These are phyloP conservation scores for Populus tomentosa DNA, from an alignment of 441 rosid genomes.

Conservation along the genomic window DNA sequence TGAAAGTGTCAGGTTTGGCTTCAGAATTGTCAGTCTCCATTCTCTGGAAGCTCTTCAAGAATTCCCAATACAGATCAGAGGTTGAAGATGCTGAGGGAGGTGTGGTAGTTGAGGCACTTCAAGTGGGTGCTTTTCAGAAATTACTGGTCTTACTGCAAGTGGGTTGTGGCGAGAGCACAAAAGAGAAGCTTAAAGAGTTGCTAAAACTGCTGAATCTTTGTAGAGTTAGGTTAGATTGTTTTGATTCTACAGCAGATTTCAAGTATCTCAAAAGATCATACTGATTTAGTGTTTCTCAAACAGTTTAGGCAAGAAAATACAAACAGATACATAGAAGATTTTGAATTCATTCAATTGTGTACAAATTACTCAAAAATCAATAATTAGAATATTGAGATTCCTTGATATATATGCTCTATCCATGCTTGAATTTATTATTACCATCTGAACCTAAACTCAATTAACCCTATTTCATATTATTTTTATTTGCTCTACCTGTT, in stretches of 20 bases:
- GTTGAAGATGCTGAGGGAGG: not conserved
- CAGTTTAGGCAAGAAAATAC: not conserved
- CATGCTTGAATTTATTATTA: not conserved
- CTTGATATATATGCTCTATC: not conserved
- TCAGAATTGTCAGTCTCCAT: not conserved
- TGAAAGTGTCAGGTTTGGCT: constrained; percentile 15
- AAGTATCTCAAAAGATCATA: constrained; percentile 14
- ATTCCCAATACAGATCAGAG: not conserved
- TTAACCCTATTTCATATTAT: too few species aligned
- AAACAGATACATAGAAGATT: not conserved
- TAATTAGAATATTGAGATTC: not conserved
- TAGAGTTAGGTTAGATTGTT: constrained; percentile 15
- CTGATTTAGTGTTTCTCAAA: not conserved
- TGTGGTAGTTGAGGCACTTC: constrained; percentile 17
- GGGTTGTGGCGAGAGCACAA: constrained; percentile 11
- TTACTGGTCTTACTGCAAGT: constrained; percentile 20
- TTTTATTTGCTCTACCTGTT: not conserved
- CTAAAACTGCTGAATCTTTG: constrained; percentile 18
- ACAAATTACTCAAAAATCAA: not conserved
- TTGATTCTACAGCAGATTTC: constrained; percentile 18
- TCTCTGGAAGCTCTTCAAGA: constrained; percentile 26
- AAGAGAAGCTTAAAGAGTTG: constrained; percentile 21
- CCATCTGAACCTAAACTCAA: too few species aligned
- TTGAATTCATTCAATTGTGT: not conserved
- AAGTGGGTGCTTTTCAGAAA: constrained; percentile 22